phyloP scores from a whole-genome alignment of 2,329 filamentous ascomycete species.

The Cladobotryum mycophilum region DNA sequence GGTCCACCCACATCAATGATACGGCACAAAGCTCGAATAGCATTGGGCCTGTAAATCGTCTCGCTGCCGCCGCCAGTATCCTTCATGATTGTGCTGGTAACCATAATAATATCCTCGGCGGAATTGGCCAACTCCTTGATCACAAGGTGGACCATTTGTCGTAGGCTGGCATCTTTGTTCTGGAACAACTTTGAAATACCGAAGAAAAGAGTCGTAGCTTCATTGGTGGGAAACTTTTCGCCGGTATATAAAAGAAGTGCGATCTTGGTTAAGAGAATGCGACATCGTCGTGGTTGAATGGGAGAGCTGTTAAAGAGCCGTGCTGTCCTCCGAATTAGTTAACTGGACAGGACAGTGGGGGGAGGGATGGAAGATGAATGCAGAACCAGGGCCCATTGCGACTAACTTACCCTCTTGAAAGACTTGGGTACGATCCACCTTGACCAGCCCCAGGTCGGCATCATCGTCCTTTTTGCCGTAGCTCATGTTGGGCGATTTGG shows the following conservation, averaged over 20 bases:
- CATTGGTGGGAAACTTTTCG: constrained; percentile 92
- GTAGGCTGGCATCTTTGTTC: constrained; percentile 96
- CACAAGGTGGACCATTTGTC: constrained; percentile 97
- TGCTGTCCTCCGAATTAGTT: constrained; percentile 52
- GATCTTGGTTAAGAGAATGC: constrained; percentile 95
- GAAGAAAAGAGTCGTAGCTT: constrained; percentile 97
- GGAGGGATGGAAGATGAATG: constrained; percentile 21
- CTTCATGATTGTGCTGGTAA: constrained; percentile 99
- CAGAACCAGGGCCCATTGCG: constrained; percentile 6
- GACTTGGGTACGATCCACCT: constrained; percentile 94
- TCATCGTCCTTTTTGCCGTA: constrained; percentile 99
- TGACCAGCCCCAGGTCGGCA: constrained; percentile 86
- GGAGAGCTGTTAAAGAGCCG: constrained; percentile 97
- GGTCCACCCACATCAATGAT: constrained; percentile 76
- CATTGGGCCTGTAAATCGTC: constrained; percentile 89
- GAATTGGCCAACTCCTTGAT: constrained; percentile 96
- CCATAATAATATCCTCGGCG: constrained; percentile 99
- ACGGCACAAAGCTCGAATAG: constrained; percentile 88
- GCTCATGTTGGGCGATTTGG: constrained; percentile 63
- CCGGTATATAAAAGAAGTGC: constrained; percentile 93
- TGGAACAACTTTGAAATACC: constrained; percentile 99
- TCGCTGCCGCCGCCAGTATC: constrained; percentile 94
- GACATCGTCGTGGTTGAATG: constrained; percentile 94
- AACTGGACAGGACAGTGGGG: constrained; percentile 15
- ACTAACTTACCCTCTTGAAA: constrained; percentile 84